These are phyloP conservation scores for Coemansia sp. DNA, from an alignment of 192 early-diverging fungal species.

Conservation along the genomic window DNA sequence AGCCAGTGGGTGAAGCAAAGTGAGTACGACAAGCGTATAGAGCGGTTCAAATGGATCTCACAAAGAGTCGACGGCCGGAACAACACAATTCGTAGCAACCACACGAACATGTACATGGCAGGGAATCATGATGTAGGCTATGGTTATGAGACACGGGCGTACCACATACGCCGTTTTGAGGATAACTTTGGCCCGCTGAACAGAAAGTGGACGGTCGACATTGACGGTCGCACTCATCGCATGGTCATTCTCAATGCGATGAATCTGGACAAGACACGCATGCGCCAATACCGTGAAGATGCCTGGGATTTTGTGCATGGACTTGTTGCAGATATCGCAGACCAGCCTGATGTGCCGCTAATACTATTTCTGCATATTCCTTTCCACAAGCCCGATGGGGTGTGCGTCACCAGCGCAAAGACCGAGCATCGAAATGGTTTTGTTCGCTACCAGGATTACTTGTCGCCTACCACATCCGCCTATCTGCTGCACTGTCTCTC, in stretches of 20 bases:
- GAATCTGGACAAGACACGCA: constrained; percentile 46
- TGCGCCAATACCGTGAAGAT: constrained; percentile 50
- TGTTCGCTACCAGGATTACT: constrained; percentile 62
- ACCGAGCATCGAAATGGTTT: constrained; percentile 43
- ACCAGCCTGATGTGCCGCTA: constrained; percentile 43
- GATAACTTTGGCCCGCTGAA: constrained; percentile 61
- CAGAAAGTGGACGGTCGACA: constrained; percentile 26
- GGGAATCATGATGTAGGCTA: constrained; percentile 74
- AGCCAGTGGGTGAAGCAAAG: constrained; percentile 61
- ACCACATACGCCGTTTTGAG: constrained; percentile 57
- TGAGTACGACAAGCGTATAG: constrained; percentile 60
- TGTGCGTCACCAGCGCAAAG: constrained; percentile 56
- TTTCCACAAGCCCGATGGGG: constrained; percentile 57
- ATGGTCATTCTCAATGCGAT: constrained; percentile 52
- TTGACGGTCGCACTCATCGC: constrained; percentile 17
- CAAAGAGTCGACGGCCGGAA: constrained; percentile 31
- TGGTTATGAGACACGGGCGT: constrained; percentile 57
- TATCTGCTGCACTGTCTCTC: constrained; percentile 60
- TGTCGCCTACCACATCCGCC: constrained; percentile 57
- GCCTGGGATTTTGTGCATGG: constrained; percentile 61
- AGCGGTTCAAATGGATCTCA: constrained; percentile 61
- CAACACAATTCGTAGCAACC: constrained; percentile 10
- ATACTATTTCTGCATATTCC: constrained; percentile 65
- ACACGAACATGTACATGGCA: constrained; percentile 54
- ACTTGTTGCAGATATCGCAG: constrained; percentile 26